Evolutionary conservation across 306 rosid genomes (phyloP).

Genomic region (Rosa rugosa): DNA sequence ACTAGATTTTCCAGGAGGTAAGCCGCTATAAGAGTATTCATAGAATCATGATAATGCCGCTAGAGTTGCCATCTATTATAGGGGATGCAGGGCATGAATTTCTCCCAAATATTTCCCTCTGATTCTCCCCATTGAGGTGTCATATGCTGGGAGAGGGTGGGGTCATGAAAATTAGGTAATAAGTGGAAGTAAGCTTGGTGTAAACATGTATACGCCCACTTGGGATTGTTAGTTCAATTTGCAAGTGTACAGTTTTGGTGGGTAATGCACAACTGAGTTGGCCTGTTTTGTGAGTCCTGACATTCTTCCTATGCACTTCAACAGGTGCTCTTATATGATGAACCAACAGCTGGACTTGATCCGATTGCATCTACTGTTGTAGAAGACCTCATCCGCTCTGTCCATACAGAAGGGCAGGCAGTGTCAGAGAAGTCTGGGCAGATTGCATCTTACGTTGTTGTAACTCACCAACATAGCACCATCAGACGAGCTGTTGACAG

Average conservation of each 20-base stretch:
- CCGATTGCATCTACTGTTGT: slow-evolving; percentile 99
- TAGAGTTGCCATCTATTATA: not conserved
- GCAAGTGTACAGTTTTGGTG: not conserved
- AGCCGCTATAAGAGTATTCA: not conserved
- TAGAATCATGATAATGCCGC: not conserved
- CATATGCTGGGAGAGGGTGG: not conserved
- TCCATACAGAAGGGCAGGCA: slow-evolving; percentile 78
- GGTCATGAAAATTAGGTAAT: not conserved
- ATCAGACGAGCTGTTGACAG: slow-evolving; percentile 94
- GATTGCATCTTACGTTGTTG: slow-evolving; percentile 88
- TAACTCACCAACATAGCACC: slow-evolving; percentile 98
- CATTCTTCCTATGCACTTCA: slow-evolving; percentile 18
- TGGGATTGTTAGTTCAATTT: not conserved
- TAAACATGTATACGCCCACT: not conserved
- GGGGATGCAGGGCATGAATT: not conserved
- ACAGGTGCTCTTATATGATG: slow-evolving; percentile 91
- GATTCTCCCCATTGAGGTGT: not conserved
- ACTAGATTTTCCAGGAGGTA: not conserved
- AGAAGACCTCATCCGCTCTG: slow-evolving; percentile 95
- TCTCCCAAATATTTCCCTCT: not conserved
- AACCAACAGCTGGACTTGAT: slow-evolving; percentile 99
- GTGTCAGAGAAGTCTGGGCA: slow-evolving; percentile 69
- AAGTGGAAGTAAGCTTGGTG: not conserved
- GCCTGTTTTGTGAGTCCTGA: slow-evolving; percentile 17
- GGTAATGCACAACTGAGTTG: not conserved